These are phyloP conservation scores for Cyclotella sp. DNA, from an alignment of 108 stramenopile genomes.

Conservation along the genomic window DNA sequence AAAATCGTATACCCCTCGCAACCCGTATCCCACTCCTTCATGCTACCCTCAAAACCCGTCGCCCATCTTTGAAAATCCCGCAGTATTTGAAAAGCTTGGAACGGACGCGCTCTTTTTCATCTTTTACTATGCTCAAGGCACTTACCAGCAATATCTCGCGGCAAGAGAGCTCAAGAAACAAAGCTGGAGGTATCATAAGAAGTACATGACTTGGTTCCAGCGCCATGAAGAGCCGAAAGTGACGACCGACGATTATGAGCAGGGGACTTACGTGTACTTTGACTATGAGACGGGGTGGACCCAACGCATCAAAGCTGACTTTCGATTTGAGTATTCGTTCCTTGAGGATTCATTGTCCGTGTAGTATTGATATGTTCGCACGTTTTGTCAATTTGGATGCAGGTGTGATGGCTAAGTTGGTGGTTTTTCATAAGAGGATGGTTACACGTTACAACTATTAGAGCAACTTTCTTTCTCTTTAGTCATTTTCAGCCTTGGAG, in stretches of 20 bases:
- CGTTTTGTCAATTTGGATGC: neutral
- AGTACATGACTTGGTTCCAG: slow-evolving; percentile 99
- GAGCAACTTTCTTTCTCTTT: too few relatives aligned
- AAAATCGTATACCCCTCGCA: slow-evolving; percentile 86
- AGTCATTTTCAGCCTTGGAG: too few relatives aligned
- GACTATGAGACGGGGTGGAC: slow-evolving; percentile 99
- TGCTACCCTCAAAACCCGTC: slow-evolving; percentile 91
- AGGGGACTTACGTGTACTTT: slow-evolving; percentile 99
- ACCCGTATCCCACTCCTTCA: slow-evolving; percentile 90
- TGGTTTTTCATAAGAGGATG: too few relatives aligned
- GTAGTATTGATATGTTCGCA: neutral
- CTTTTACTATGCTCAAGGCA: slow-evolving; percentile 98
- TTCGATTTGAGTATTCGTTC: slow-evolving; percentile 96
- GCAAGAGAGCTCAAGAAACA: slow-evolving; percentile 98
- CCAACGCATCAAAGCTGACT: slow-evolving; percentile 96
- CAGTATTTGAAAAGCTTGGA: slow-evolving; percentile 95
- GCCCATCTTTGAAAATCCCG: slow-evolving; percentile 90
- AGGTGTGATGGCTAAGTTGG: neutral
- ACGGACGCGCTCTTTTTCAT: slow-evolving; percentile 99
- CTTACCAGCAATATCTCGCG: slow-evolving; percentile 98
- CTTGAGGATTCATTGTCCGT: slow-evolving; percentile 92
- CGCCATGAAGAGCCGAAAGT: slow-evolving; percentile 96
- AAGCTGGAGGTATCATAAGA: slow-evolving; percentile 99
- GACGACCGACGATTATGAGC: slow-evolving; percentile 98
- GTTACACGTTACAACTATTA: too few relatives aligned